phyloP scores from a whole-genome alignment of 345 rosid genomes.

The Sonneratia caseolaris region DNA sequence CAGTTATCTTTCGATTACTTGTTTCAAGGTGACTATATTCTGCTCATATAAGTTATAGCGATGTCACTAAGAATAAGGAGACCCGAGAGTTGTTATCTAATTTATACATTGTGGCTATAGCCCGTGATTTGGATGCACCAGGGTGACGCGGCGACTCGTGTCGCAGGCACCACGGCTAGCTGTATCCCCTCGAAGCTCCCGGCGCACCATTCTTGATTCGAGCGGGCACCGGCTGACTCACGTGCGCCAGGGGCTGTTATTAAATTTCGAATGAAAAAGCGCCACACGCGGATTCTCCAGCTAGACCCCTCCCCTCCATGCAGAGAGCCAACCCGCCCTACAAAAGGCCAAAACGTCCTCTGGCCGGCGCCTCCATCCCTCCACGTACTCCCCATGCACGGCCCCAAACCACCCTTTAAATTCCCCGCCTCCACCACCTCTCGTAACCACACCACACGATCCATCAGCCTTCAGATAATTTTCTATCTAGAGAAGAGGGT shows the following conservation, averaged over 20 bases:
- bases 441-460: neutral
- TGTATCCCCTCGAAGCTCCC: too few species aligned
- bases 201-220: too few species aligned
- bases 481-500: neutral
- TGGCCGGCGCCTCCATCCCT: neutral
- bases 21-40: too few species aligned
- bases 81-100: too few species aligned
- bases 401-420: constrained; percentile 9
- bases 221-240: too few species aligned
- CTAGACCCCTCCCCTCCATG: neutral
- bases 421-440: neutral
- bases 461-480: neutral
- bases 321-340: constrained; percentile 6
- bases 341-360: neutral
- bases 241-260: neutral
- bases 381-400: constrained; percentile 27
- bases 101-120: too few species aligned
- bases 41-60: too few species aligned
- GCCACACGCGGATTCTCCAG: neutral
- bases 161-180: too few species aligned
- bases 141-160: too few species aligned
- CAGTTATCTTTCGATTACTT: too few species aligned
- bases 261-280: neutral
- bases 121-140: too few species aligned
- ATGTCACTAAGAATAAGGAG: too few species aligned